Evolutionary conservation across 768 basidiomycete species (phyloP).

Genomic region (Auricularia auricula-judae): DNA sequence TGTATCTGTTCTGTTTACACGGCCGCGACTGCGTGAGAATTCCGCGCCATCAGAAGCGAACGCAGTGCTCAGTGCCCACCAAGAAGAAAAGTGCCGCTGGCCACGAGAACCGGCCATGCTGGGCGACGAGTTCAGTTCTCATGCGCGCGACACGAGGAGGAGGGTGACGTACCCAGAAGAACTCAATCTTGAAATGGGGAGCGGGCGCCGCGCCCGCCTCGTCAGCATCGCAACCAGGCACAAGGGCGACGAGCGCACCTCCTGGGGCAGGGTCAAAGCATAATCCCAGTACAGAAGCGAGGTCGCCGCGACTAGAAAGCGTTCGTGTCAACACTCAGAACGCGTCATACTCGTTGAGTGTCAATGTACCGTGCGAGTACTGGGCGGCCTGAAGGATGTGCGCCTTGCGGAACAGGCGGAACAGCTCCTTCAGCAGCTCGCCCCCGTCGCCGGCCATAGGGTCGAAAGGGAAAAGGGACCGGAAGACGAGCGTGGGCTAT

Average conservation of each 20-base stretch:
- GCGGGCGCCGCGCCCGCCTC: background rate
- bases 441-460: no score
- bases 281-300: background rate
- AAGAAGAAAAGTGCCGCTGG: background rate
- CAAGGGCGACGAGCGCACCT: background rate
- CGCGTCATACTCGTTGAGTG: background rate
- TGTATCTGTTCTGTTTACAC: background rate
- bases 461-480: no score
- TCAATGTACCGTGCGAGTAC: background rate
- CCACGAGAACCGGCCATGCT: background rate
- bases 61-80: background rate
- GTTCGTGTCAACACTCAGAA: background rate
- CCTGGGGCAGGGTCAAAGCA: background rate
- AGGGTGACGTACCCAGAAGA: background rate
- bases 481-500: no score
- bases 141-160: background rate
- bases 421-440: background rate
- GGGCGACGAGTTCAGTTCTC: background rate
- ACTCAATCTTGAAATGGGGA: background rate
- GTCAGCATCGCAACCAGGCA: background rate
- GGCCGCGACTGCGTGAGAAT: no score
- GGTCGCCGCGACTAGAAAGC: background rate
- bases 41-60: background rate
- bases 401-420: background rate
- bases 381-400: background rate